A percentile compares a stretch with the other conserved stretches of the same genome.
Conservation (phyloP, 2,329 filamentous ascomycete species). For the Stenocarpella maydis region DNA sequence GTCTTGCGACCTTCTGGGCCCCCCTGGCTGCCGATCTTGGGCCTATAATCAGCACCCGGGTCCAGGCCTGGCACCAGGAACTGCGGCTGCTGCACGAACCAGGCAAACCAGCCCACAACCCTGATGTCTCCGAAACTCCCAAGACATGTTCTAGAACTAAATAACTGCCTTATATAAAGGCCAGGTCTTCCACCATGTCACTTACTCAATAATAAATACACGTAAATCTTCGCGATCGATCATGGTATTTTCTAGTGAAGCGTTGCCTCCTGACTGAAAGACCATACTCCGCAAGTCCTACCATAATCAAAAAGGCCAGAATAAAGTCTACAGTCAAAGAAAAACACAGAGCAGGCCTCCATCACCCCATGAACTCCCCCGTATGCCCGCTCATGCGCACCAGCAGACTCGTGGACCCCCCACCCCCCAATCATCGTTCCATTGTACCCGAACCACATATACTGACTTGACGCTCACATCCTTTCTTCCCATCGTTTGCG, state of each 20-base stretch:
- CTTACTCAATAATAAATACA: neutral
- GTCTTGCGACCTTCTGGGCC: conserved; percentile 11
- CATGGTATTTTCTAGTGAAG: conserved; percentile 14
- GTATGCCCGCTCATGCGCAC: conserved; percentile 20
- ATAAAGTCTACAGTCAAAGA: conserved; percentile 22
- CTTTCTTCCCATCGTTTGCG: neutral
- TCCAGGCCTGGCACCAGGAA: neutral
- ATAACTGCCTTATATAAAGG: neutral
- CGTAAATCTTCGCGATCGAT: neutral
- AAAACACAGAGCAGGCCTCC: conserved; percentile 17
- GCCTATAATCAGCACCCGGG: neutral
- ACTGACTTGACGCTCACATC: neutral
- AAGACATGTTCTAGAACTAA: too few relatives aligned
- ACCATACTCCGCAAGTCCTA: conserved; percentile 18
- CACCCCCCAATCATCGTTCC: neutral
- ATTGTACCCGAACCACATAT: neutral
- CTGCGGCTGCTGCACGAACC: neutral
- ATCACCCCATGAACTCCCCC: conserved; percentile 12
- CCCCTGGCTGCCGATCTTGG: conserved; percentile 8
- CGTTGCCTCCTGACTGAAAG: conserved; percentile 12
- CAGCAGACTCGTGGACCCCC: conserved; percentile 1
- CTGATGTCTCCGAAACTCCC: too few relatives aligned
- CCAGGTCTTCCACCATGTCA: neutral
- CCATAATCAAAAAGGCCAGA: conserved; percentile 15
- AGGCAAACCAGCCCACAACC: too few relatives aligned